Evolutionary conservation across 2,329 filamentous ascomycete species (phyloP), one percentile per base, ranked within the genome.

Genomic region (Clarireedia sp.): DNA sequence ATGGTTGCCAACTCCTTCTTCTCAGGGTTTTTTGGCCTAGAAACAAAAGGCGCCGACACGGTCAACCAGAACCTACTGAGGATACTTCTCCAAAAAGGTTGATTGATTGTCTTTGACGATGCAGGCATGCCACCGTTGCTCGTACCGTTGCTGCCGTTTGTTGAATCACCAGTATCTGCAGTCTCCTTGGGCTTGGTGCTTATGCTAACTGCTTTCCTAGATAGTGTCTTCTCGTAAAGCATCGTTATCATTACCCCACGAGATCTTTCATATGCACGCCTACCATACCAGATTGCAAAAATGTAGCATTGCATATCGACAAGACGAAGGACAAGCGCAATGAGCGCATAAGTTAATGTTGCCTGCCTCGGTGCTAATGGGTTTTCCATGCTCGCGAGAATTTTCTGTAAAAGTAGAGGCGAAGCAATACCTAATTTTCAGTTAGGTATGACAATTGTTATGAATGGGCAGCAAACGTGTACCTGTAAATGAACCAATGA

Each of bases 191-290:
- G 57, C 40, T 64, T 66, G n/a, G 56, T 63, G 49, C 65, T 67
- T 3, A 64, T 57, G 48, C 60, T 64, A 4, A 67, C 59, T 19
- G 67, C 64, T 52, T 69, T 69, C 41, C 67, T 64, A 9, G 65
- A 65, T 3, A 69, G 55, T 0, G 66, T 66, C 69, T 92, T 92
- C 64, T 90, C 87, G 64, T 89, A 90, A 12, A 91, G 77, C 80
- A 89, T 90, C 16, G 87, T 91, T 57, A 92, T 86, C 78, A 92
- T 82, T 70, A 95, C 90, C 4, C 90, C 90, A 48, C 90, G 77
- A 5, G 86, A 90, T 56, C 90, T 76, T 69, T 96, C 90, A 63
- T 96, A 96, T 26, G 82, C 82, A 57, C 91, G 83, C 60, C 90
- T 81, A n/a, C 84, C 83, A 66, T 87, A 95, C 90, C 90, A 96